Percentiles rank a stretch among this genome's conserved stretches.
Conservation (phyloP, 106 monocot species). For the Dioscorea dumetorum region DNA sequence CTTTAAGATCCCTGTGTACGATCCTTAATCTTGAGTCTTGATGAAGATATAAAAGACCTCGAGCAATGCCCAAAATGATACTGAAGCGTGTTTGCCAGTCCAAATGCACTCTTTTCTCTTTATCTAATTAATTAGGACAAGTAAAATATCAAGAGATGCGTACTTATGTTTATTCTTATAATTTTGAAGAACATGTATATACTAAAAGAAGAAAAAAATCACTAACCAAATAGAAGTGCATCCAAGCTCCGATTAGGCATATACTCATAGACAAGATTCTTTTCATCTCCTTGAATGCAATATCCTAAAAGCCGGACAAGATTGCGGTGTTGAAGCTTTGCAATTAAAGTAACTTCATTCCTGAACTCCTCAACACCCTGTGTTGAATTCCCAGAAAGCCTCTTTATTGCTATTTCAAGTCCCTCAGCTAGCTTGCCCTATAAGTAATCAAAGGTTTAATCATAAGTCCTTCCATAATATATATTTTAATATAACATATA, state of each 20-base stretch:
- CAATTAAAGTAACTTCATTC: too few relatives aligned
- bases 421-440: conserved; percentile 15
- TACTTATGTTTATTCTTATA: too few relatives aligned
- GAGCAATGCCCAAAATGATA: conserved; percentile 34
- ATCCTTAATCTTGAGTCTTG: conserved; percentile 36
- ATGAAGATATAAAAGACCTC: conserved; percentile 50
- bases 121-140: conserved; percentile 1
- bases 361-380: conserved; percentile 9
- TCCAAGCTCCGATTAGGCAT: conserved; percentile 29
- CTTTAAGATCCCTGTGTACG: conserved; percentile 49
- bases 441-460: neutral
- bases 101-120: neutral
- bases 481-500: too few relatives aligned
- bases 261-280: conserved; percentile 27
- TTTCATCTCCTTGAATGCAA: conserved; percentile 24
- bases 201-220: neutral
- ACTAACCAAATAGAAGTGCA: conserved; percentile 19
- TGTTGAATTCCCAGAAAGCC: conserved; percentile 8
- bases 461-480: too few relatives aligned
- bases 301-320: conserved; percentile 30
- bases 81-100: conserved; percentile 34
- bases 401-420: conserved; percentile 24
- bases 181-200: neutral
- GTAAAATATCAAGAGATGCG: too few relatives aligned
- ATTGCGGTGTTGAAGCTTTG: too few relatives aligned